These are phyloP conservation scores for Uronychia binucleata DNA, from an alignment of 73 alveolate species.

Conservation along the genomic window DNA sequence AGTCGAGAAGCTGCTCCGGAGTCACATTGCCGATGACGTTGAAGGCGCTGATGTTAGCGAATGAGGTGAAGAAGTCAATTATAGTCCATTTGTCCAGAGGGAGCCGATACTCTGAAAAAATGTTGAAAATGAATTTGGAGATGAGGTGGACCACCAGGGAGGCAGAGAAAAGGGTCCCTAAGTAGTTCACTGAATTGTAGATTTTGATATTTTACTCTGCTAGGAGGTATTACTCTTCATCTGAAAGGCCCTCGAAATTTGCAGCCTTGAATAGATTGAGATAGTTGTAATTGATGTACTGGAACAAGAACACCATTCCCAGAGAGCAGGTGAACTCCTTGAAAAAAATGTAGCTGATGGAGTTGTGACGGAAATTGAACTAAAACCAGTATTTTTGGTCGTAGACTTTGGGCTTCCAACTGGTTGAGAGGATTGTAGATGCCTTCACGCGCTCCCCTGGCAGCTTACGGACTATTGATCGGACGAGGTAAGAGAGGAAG, in stretches of 20 bases:
- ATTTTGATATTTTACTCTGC: background rate
- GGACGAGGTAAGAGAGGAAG: slow-evolving; percentile 8
- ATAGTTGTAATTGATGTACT: slow-evolving; percentile 44
- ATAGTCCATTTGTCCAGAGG: slow-evolving; percentile 55
- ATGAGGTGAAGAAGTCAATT: slow-evolving; percentile 36
- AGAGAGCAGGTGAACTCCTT: slow-evolving; percentile 45
- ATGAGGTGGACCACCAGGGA: slow-evolving; percentile 22
- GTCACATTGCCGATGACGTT: slow-evolving; percentile 30
- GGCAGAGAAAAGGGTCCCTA: slow-evolving; percentile 51
- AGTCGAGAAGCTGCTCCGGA: slow-evolving; percentile 19
- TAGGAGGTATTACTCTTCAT: slow-evolving; percentile 5
- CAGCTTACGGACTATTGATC: slow-evolving; percentile 13
- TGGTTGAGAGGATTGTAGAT: slow-evolving; percentile 16
- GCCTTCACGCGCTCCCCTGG: slow-evolving; percentile 29
- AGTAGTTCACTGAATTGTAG: slow-evolving; percentile 31
- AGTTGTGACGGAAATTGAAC: slow-evolving; percentile 30
- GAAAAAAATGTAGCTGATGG: slow-evolving; percentile 41
- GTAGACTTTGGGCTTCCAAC: slow-evolving; percentile 26
- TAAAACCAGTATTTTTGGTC: slow-evolving; percentile 56
- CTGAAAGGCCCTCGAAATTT: slow-evolving; percentile 23
- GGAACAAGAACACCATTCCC: slow-evolving; percentile 25
- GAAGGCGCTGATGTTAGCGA: slow-evolving; percentile 42
- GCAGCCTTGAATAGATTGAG: slow-evolving; percentile 20
- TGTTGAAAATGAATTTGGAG: slow-evolving; percentile 40
- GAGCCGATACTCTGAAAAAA: slow-evolving; percentile 20